Evolutionary conservation across 148 eudicot species (phyloP).

Genomic region (Nepenthes gracilis): DNA sequence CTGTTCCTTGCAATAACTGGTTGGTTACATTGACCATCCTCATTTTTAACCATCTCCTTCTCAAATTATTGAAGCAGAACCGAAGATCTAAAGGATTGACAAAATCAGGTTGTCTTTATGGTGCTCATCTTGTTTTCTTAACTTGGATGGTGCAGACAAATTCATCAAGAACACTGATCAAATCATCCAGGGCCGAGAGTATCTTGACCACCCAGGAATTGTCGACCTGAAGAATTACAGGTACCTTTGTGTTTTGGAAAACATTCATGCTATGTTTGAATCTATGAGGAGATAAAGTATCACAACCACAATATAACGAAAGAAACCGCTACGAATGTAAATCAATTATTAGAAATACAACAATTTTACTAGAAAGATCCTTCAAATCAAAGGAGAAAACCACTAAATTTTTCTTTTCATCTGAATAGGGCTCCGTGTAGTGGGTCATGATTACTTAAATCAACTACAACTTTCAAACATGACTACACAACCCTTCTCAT

Average conservation of each 20-base stretch:
- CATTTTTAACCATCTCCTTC: neutral
- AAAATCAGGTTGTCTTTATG: neutral
- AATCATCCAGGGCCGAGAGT: slow-evolving; percentile 28
- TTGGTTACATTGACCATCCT: slow-evolving; percentile 7
- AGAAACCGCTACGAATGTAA: no score
- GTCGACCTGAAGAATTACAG: slow-evolving; percentile 80
- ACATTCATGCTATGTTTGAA: no score
- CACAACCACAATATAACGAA: no score
- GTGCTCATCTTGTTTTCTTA: neutral
- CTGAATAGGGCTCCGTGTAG: no score
- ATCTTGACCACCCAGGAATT: slow-evolving; percentile 81
- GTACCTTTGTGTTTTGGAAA: slow-evolving; percentile 16
- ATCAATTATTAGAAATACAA: no score
- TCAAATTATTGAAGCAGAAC: neutral
- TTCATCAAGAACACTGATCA: slow-evolving; percentile 43
- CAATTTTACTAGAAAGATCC: no score
- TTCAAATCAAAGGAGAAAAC: no score
- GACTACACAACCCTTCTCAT: no score
- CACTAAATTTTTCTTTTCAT: no score
- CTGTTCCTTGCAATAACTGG: slow-evolving; percentile 30
- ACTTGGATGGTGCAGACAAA: slow-evolving; percentile 33
- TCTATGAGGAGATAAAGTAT: no score
- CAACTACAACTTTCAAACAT: no score
- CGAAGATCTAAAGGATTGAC: neutral
- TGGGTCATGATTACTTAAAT: no score